These are phyloP conservation scores for Coffea humblotiana DNA, from an alignment of 305 asterid species.

Conservation along the genomic window DNA sequence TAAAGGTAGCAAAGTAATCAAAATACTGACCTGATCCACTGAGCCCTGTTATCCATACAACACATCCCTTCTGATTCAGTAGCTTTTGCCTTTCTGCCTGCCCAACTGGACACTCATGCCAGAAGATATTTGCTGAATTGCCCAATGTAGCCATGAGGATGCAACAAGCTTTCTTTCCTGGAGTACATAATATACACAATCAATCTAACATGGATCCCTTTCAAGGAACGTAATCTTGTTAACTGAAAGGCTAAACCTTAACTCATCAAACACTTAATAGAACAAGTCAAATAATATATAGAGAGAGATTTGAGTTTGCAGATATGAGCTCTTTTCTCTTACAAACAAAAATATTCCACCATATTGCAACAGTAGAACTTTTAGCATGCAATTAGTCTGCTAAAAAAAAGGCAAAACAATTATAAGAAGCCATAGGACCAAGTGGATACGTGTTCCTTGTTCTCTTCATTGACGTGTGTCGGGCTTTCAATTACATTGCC, in stretches of 20 bases:
- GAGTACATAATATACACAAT: constrained; percentile 26
- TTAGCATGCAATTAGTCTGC: not conserved
- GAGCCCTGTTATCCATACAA: constrained; percentile 97
- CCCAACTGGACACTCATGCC: constrained; percentile 86
- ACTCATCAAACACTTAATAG: not conserved
- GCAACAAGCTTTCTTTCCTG: constrained; percentile 27
- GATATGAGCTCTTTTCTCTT: not conserved
- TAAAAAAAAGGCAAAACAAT: not conserved
- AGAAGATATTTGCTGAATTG: constrained; percentile 81
- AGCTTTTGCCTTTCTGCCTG: constrained; percentile 79
- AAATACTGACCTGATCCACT: constrained; percentile 82
- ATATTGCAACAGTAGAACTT: not conserved
- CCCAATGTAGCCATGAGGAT: constrained; percentile 64
- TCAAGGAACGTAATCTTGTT: not conserved
- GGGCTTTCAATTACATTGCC: not conserved
- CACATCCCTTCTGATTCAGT: constrained; percentile 89
- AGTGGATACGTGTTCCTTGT: not conserved
- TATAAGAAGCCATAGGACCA: not conserved
- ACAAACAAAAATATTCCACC: not conserved
- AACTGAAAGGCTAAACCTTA: not conserved
- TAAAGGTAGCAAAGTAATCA: constrained; percentile 4
- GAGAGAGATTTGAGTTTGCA: not conserved
- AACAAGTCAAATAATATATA: not conserved
- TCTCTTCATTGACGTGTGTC: not conserved
- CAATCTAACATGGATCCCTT: not conserved